Conservation (phyloP, 2,329 filamentous ascomycete species). For the Sordariomycetes sp. region DNA sequence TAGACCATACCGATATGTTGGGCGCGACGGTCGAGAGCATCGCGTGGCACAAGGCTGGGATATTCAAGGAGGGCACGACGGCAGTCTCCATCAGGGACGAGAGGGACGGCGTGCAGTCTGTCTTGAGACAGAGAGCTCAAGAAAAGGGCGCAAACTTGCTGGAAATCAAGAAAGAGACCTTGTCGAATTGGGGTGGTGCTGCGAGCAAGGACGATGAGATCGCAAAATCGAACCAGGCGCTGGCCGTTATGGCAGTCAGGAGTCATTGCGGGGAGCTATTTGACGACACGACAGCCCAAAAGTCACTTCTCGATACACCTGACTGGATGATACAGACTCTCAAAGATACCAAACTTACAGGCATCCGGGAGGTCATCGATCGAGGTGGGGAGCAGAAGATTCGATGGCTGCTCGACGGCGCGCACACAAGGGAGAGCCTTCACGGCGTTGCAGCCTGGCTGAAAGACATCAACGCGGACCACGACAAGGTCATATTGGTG, state of each 20-base stretch:
- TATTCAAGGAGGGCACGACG: conserved; percentile 58
- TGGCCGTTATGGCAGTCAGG: conserved; percentile 46
- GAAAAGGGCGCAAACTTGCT: conserved; percentile 42
- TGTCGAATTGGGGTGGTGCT: conserved; percentile 31
- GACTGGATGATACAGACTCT: conserved; percentile 54
- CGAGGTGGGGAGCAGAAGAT: conserved; percentile 40
- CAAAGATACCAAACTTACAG: conserved; percentile 57
- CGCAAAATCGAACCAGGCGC: conserved; percentile 42
- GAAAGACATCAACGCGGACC: conserved; percentile 31
- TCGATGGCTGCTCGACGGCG: conserved; percentile 84
- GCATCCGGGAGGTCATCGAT: conserved; percentile 64
- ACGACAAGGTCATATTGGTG: conserved; percentile 47
- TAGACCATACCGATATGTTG: conserved; percentile 77
- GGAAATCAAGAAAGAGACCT: conserved; percentile 27
- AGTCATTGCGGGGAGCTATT: conserved; percentile 30
- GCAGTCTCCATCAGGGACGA: conserved; percentile 22
- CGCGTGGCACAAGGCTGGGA: conserved; percentile 84
- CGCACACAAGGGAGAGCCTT: conserved; percentile 80
- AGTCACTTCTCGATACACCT: conserved; percentile 14
- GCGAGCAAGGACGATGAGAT: conserved; percentile 39
- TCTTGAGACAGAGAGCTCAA: conserved; percentile 49
- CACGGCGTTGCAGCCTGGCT: conserved; percentile 73
- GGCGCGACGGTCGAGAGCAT: conserved; percentile 74
- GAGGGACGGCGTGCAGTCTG: conserved; percentile 29
- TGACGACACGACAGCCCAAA: conserved; percentile 11